Evolutionary conservation across 2,329 filamentous ascomycete genomes (phyloP), one percentile per base, ranked within the genome.

Genomic region (Exophiala sp.): DNA sequence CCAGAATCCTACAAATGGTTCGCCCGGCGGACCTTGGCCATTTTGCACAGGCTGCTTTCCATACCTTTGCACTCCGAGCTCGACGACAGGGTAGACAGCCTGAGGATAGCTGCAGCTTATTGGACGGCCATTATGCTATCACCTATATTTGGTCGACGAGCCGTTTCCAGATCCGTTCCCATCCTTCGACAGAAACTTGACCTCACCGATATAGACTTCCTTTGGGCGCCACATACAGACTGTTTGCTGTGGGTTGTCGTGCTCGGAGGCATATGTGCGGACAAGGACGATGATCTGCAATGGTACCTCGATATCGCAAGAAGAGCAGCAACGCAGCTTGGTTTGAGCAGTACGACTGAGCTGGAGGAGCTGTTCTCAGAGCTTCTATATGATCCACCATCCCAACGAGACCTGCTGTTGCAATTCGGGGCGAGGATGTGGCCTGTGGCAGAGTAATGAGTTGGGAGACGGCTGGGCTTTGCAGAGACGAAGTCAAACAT

Each of bases 11-110:
- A 59, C 46, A 54, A 47, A 39, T 57, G 53, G 59, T 55, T 59
- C 35, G 50, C 18, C 14, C 57, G 56, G 40, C 47, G 55, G 12
- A 24, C 29, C 33, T 33, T 54, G 24, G 54, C 50, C 10, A 55
- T 62, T 38, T 16, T 60, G 6, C 55, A 60, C 45, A 41, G 47
- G 16, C 40, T 60, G 16, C 59, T 61, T 24, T 56, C 55, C 3
- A 54, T 55, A 35, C 52, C 47, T 5, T 51, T 52, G 14, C 48
- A 49, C 29, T 44, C 38, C 14, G 48, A 56, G 16, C 20, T 54
- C 38, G 32, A 54, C 46, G 47, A 50, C 6, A 50, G 33, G 32
- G 21, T 33, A 29, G 49, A 55, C 36, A 42, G 43, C 33, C 24
- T 53, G 32, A 58, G 49, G 34, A 55, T 58, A 12, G 50, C 46